Evolutionary conservation across 2,329 filamentous ascomycete genomes (phyloP).

Genomic region (Venturia pyrina): DNA sequence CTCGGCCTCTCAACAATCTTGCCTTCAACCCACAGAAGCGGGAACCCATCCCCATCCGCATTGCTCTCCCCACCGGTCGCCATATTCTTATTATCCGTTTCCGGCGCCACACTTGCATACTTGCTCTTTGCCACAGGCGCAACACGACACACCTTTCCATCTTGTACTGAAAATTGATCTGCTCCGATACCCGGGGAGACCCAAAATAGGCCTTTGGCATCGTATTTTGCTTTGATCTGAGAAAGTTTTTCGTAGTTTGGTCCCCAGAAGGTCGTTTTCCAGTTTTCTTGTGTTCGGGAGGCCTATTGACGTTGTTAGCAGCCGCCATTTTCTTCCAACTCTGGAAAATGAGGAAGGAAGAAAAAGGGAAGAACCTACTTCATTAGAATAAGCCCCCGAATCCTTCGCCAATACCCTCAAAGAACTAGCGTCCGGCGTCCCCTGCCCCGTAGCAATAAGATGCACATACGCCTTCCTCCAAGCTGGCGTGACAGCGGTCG

Average conservation of each 20-base stretch:
- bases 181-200: slow-evolving; percentile 15
- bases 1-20: slow-evolving; percentile 1
- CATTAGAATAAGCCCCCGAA: slow-evolving; percentile 10
- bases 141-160: slow-evolving; percentile 7
- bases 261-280: slow-evolving; percentile 47
- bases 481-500: slow-evolving; percentile 28
- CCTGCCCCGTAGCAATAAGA: slow-evolving; percentile 17
- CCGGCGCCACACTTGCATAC: neutral
- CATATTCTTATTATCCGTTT: slow-evolving; percentile 6
- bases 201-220: slow-evolving; percentile 44
- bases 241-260: slow-evolving; percentile 39
- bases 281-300: slow-evolving; percentile 16
- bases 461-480: slow-evolving; percentile 35
- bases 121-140: neutral
- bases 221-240: slow-evolving; percentile 42
- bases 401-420: neutral
- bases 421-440: neutral
- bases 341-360: neutral
- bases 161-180: slow-evolving; percentile 3
- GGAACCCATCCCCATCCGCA: slow-evolving; percentile 5
- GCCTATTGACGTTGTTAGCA: slow-evolving; percentile 29
- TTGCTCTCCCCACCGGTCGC: neutral
- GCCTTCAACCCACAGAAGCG: neutral
- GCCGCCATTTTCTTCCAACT: neutral
- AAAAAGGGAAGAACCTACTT: slow-evolving; percentile 14